Evolutionary conservation across 352 stramenopile species (phyloP).

Genomic region (Aphanomyces cochlioides): DNA sequence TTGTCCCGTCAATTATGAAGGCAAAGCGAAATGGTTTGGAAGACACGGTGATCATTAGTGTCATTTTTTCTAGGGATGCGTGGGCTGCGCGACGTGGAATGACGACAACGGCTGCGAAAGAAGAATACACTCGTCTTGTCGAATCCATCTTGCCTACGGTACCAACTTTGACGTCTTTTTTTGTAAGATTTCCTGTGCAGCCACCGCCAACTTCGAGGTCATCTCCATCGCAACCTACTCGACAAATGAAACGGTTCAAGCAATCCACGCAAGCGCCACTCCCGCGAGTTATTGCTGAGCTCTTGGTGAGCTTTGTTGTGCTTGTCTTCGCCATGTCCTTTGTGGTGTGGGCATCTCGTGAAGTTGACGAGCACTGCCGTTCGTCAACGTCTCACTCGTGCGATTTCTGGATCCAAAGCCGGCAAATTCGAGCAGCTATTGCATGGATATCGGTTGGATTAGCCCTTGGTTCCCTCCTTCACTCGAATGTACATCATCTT

Average conservation of each 20-base stretch:
- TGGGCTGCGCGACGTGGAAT: constrained; percentile 19
- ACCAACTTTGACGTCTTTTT: background rate
- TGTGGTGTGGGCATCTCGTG: background rate
- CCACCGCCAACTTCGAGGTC: background rate
- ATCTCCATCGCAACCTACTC: background rate
- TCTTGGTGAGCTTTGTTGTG: background rate
- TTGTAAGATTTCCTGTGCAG: too few species aligned
- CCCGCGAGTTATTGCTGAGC: background rate
- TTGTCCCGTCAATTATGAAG: constrained; percentile 24
- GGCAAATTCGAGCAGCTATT: background rate
- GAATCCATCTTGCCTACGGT: constrained; percentile 13
- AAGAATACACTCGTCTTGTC: constrained; percentile 20
- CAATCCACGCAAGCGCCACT: background rate
- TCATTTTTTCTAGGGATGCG: constrained; percentile 19
- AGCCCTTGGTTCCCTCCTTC: constrained; percentile 12
- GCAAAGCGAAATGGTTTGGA: constrained; percentile 30
- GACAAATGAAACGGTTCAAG: constrained; percentile 13
- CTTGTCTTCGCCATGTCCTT: background rate
- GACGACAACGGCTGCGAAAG: constrained; percentile 12
- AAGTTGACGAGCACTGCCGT: background rate
- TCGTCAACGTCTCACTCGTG: background rate
- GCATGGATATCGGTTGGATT: constrained; percentile 19
- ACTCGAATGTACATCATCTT: constrained; percentile 20
- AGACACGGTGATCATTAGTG: background rate
- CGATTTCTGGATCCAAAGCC: background rate